These are phyloP conservation scores for Rhododendron williamsianum DNA, from an alignment of 148 eudicot genomes.

Conservation along the genomic window DNA sequence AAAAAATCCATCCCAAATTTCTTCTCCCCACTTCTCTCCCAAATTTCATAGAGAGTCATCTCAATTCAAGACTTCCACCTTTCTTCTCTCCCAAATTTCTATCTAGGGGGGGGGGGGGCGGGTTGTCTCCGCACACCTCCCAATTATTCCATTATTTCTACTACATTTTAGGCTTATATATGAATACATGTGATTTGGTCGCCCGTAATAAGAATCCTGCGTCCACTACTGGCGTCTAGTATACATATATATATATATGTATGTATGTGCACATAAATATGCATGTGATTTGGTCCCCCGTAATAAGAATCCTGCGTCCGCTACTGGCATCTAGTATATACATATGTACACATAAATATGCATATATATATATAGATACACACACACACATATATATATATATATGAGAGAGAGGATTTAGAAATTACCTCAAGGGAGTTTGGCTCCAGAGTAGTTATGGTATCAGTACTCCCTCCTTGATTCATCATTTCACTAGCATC, in stretches of 20 bases:
- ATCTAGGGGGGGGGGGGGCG: too few relatives aligned
- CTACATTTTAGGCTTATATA: neutral
- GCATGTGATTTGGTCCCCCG: too few relatives aligned
- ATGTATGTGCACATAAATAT: too few relatives aligned
- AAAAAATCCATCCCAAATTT: neutral
- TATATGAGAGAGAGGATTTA: neutral
- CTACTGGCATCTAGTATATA: neutral
- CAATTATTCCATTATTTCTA: too few relatives aligned
- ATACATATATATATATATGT: too few relatives aligned
- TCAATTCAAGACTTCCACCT: neutral
- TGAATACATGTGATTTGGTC: neutral
- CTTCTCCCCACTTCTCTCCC: too few relatives aligned
- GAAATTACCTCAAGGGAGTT: slow-evolving; percentile 37
- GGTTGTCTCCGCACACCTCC: neutral
- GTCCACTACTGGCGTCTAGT: neutral
- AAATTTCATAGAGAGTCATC: neutral
- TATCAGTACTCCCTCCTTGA: slow-evolving; percentile 35
- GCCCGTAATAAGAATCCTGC: neutral
- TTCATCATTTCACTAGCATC: slow-evolving; percentile 36
- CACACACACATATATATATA: neutral
- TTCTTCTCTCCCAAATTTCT: too few relatives aligned
- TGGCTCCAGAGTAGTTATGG: slow-evolving; percentile 38
- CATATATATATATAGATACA: neutral
- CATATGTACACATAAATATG: neutral
- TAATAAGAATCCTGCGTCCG: too few relatives aligned